These are phyloP conservation scores for Eucalyptus cloeziana DNA, from an alignment of 345 rosid species.

Conservation along the genomic window DNA sequence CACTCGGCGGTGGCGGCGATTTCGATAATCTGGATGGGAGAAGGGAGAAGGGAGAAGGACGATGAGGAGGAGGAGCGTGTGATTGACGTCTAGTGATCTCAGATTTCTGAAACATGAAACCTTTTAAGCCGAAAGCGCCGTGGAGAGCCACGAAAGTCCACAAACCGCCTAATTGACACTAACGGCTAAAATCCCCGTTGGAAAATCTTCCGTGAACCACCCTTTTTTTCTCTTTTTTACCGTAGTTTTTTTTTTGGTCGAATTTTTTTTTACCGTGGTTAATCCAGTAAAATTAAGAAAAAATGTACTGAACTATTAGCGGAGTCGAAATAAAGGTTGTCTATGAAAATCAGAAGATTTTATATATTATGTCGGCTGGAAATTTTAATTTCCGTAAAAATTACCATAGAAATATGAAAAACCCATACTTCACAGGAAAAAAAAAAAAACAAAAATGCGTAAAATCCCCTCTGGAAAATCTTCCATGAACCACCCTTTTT, in stretches of 20 bases:
- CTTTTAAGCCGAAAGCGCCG: too few relatives aligned
- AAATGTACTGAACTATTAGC: too few relatives aligned
- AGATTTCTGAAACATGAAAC: neutral
- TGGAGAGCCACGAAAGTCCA: neutral
- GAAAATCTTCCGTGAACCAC: too few relatives aligned
- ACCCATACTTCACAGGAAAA: neutral
- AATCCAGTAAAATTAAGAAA: too few relatives aligned
- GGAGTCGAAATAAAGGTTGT: too few relatives aligned
- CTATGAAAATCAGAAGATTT: neutral
- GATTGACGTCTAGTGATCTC: neutral
- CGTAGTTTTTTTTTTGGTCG: too few relatives aligned
- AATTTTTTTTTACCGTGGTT: too few relatives aligned
- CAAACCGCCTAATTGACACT: too few relatives aligned
- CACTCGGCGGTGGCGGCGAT: neutral
- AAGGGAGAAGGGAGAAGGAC: rapidly evolving
- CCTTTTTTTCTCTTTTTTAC: too few relatives aligned
- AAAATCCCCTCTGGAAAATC: neutral
- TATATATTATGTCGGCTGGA: neutral
- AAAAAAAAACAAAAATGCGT: neutral
- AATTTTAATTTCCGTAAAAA: neutral
- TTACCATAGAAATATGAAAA: neutral
- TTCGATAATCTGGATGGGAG: neutral
- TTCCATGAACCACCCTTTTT: neutral
- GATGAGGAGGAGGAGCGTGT: neutral
- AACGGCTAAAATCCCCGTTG: too few relatives aligned